These are phyloP conservation scores for Talaromyces sp. DNA, from an alignment of 2,329 filamentous ascomycete genomes.

Conservation along the genomic window DNA sequence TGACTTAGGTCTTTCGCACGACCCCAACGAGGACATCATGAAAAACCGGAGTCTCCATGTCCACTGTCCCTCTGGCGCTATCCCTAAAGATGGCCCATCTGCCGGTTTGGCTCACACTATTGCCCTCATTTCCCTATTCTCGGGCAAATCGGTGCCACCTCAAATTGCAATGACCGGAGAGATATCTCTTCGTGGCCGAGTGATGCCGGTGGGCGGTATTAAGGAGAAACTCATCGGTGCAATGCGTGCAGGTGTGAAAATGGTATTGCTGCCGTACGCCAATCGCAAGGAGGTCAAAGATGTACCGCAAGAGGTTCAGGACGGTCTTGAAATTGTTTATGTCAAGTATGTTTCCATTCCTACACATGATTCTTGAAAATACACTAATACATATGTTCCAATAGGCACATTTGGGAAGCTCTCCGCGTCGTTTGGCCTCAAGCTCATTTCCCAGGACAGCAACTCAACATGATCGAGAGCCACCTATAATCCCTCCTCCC, in stretches of 20 bases:
- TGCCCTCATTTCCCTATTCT: slow-evolving; percentile 85
- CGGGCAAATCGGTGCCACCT: slow-evolving; percentile 76
- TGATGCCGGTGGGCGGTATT: slow-evolving; percentile 93
- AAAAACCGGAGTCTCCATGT: slow-evolving; percentile 90
- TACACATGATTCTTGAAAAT: slow-evolving; percentile 15
- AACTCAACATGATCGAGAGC: slow-evolving; percentile 68
- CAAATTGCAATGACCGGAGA: slow-evolving; percentile 91
- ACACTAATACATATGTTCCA: slow-evolving; percentile 20
- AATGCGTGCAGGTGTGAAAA: slow-evolving; percentile 87
- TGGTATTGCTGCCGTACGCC: slow-evolving; percentile 77
- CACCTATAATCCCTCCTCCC: slow-evolving; percentile 53
- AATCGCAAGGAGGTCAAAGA: slow-evolving; percentile 93
- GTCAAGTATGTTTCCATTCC: slow-evolving; percentile 62
- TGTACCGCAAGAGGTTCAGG: slow-evolving; percentile 80
- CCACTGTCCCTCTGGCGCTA: slow-evolving; percentile 89
- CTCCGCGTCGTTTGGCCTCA: slow-evolving; percentile 90
- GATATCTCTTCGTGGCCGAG: slow-evolving; percentile 74
- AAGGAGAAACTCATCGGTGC: slow-evolving; percentile 98
- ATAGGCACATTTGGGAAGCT: slow-evolving; percentile 88
- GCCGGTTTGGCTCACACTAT: slow-evolving; percentile 93
- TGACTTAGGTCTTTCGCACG: slow-evolving; percentile 75
- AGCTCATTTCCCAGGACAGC: slow-evolving; percentile 72
- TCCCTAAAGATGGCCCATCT: slow-evolving; percentile 81
- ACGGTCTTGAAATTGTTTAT: slow-evolving; percentile 81
- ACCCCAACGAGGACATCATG: slow-evolving; percentile 88